Conservation (phyloP, 2,329 filamentous ascomycete genomes). For the Geosmithia flava region DNA sequence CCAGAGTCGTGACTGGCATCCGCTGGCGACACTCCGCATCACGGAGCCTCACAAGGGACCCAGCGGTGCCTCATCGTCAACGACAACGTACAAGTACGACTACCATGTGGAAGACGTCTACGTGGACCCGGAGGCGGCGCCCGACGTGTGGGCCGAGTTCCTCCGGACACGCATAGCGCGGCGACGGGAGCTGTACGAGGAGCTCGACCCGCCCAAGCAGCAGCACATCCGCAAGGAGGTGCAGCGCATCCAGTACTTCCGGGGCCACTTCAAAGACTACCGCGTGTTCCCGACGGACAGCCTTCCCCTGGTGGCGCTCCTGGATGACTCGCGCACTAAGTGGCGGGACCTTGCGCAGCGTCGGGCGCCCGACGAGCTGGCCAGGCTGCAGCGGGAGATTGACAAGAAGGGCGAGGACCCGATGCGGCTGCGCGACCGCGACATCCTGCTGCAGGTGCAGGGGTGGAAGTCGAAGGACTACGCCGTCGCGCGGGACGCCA, state of each 20-base stretch:
- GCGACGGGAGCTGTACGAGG: conserved; percentile 4
- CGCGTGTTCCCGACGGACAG: conserved; percentile 4
- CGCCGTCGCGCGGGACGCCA: conserved; percentile 1
- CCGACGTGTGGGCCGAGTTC: conserved; percentile 7
- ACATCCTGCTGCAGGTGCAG: conserved; percentile 5
- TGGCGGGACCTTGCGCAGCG: conserved; percentile 7
- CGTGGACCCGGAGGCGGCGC: not conserved
- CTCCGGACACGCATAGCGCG: conserved; percentile 4
- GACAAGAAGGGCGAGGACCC: conserved; percentile 3
- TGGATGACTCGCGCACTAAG: conserved; percentile 7
- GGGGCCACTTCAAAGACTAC: conserved; percentile 9
- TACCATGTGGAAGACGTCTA: conserved; percentile 6
- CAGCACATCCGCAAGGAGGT: conserved; percentile 8
- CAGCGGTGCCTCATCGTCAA: not conserved
- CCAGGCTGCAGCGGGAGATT: conserved; percentile 3
- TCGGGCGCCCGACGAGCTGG: conserved; percentile 4
- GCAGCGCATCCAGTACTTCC: conserved; percentile 6
- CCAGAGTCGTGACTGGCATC: conserved; percentile 3
- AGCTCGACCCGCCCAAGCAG: conserved; percentile 3
- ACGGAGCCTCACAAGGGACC: not conserved
- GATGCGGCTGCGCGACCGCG: not conserved
- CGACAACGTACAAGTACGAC: conserved; percentile 1
- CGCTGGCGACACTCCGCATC: not conserved
- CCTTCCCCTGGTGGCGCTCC: conserved; percentile 6
- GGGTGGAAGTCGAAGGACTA: conserved; percentile 5